Evolutionary conservation across 1,139 yeast species (phyloP), one percentile per base, ranked within the genome.

Genomic region (Yamadazyma jaroonii): DNA sequence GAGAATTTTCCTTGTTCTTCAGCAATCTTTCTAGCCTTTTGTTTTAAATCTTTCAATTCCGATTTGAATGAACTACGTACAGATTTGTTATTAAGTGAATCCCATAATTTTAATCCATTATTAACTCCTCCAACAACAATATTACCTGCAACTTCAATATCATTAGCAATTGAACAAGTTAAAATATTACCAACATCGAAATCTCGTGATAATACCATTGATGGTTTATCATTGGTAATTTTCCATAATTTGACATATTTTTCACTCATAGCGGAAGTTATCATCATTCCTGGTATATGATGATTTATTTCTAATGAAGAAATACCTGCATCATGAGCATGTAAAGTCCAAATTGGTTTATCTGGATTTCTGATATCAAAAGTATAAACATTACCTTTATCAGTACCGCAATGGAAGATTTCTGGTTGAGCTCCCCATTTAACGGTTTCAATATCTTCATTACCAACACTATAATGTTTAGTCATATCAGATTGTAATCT

Each of bases 261-360:
- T 56, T 94, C 98, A 39, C 90, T 87, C 89, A 84, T 84, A 9
- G 97, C 96, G 40, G 95, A 82, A 3, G 97, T 88, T 22, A 81
- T 79, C 58, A 92, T 63, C 72, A 86, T 68, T 12, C 95, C 95
- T 21, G 84, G 83, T 34, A 88, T 62, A 56, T 71, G 75, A 25
- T 61, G 57, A 61, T 87, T 89, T 32, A 83, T 74, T 50, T 83
- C 84, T 51, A 94, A 74, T 3, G 94, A 74, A 9, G 97, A 84
- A 43, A 92, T 84, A 42, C 95, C 97, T 4, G 95, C 79, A 62
- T 92, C 97, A 59, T 92, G 98, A 2, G 98, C 98, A 64, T 94
- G 96, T 53, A 92, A 73, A 5, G 95, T 87, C 99, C 99, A 92
- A 28, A 92, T 55, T 20, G 96, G 89, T 48, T 75, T 78, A 37